These are phyloP conservation scores for Scheffersomyces amazonensis DNA, from an alignment of 805 yeast species.

Conservation along the genomic window DNA sequence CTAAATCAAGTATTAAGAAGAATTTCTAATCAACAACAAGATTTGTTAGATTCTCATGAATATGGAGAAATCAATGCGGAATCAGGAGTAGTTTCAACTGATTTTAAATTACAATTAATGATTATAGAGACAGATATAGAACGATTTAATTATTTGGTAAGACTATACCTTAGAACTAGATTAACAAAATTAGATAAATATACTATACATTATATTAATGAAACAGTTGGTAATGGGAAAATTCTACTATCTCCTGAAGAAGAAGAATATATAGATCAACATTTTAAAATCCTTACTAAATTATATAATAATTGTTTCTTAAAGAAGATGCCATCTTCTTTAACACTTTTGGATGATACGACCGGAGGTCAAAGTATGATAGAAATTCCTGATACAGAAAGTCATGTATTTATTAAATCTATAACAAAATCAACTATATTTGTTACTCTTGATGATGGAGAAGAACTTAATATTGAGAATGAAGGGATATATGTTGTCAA, in stretches of 20 bases:
- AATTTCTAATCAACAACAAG: conserved; percentile 68
- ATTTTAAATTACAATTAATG: conserved; percentile 74
- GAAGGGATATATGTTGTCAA: conserved; percentile 77
- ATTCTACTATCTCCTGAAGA: conserved; percentile 55
- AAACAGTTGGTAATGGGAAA: conserved; percentile 16
- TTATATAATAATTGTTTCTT: conserved; percentile 70
- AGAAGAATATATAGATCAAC: conserved; percentile 61
- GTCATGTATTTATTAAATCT: conserved; percentile 73
- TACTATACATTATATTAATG: conserved; percentile 55
- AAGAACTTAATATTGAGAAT: conserved; percentile 52
- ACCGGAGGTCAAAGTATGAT: conserved; percentile 66
- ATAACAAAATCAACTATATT: conserved; percentile 22
- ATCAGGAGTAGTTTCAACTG: conserved; percentile 32
- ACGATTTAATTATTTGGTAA: conserved; percentile 74
- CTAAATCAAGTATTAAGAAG: conserved; percentile 56
- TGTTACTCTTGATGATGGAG: conserved; percentile 31
- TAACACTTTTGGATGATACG: conserved; percentile 75
- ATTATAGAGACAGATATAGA: conserved; percentile 91
- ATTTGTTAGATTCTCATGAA: conserved; percentile 73
- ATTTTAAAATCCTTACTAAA: conserved; percentile 59
- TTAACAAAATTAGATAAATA: conserved; percentile 70
- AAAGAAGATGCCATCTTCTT: conserved; percentile 59
- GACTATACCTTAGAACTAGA: conserved; percentile 79
- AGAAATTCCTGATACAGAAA: conserved; percentile 69
- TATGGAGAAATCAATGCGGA: conserved; percentile 55